Evolutionary conservation across 768 basidiomycete species (phyloP), one percentile per base, ranked within the genome.

Genomic region (Macrolepiota albuminosa): DNA sequence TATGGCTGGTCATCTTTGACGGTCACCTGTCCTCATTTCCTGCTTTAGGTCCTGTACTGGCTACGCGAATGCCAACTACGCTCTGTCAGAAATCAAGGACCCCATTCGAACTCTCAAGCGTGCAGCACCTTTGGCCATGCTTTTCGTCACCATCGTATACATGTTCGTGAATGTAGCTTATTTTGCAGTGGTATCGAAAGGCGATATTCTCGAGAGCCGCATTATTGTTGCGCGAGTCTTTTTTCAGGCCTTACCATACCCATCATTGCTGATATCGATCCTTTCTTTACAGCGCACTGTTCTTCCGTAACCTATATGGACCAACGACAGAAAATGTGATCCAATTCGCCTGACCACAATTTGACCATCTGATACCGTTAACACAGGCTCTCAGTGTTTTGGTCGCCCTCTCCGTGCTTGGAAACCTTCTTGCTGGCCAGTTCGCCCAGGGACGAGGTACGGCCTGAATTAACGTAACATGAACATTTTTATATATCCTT

Each of bases 1-100:
- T 87, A 56, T 21, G 9, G 74, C 57, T 40, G 9, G 16, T 14
- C 50, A 55, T 6, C 10, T n/a, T 33, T 36, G 4, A 29, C n/a
- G 26, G 24, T 7, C 36, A 34, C 26, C 1, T 8, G 16, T 21
- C 10, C 26, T 48, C 18, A 48, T 48, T 6, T 46, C 24, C 2
- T 29, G 16, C 10, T 14, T 0, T n/a, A 89, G 88, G 88, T 85
- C 86, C 0, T 88, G 84, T 66, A 78, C 81, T 50, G 89, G 89
- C 0, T 92, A 89, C 67, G 81, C 84, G 2, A 88, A 87, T 59
- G 88, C 87, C 9, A 89, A 91, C 66, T 89, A 88, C 62, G 86
- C 84, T 0, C 74, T 91, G 5, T 87, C 86, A 4, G 89, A 92
- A 66, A 76, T 89, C 6, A 78, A 78, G 26, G 80, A 91, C 62